A percentile compares a stretch with the other conserved stretches of the same genome.
Conservation (phyloP, 768 basidiomycete species). For the Sutorius australiensis region DNA sequence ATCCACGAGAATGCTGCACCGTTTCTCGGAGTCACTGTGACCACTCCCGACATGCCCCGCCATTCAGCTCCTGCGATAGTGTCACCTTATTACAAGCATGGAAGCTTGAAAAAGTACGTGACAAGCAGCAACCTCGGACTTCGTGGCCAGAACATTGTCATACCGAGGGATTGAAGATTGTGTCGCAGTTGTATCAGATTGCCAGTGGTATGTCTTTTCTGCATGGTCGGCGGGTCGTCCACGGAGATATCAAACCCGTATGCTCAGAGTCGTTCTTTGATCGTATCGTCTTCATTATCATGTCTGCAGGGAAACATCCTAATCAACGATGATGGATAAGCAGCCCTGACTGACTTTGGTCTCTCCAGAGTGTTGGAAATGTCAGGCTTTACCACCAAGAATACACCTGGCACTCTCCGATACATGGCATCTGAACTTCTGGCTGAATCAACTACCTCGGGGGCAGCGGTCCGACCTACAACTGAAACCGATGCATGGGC, state of each 20-base stretch:
- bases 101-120: conserved; percentile 19
- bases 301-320: conserved; percentile 35
- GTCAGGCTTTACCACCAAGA: conserved; percentile 35
- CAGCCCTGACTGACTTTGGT: conserved; percentile 39
- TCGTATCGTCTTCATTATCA: background rate
- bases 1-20: conserved; percentile 23
- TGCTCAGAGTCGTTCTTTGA: conserved; percentile 3
- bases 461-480: conserved; percentile 20
- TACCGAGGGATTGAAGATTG: background rate
- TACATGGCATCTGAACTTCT: conserved; percentile 41
- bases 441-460: conserved; percentile 10
- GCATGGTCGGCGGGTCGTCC: conserved; percentile 25
- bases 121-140: conserved; percentile 2
- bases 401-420: conserved; percentile 34
- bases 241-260: conserved; percentile 39
- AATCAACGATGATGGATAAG: conserved; percentile 30
- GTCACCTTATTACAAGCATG: conserved; percentile 25
- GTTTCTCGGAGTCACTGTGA: conserved; percentile 23
- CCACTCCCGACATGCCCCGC: conserved; percentile 15
- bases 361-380: conserved; percentile 35
- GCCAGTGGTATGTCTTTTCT: conserved; percentile 23
- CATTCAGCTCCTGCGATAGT: conserved; percentile 21
- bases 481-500: conserved; percentile 35
- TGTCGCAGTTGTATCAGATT: conserved; percentile 19
- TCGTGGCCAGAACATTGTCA: conserved; percentile 1